Evolutionary conservation across 2,329 filamentous ascomycete genomes (phyloP).

Genomic region (Calonectria honghensis): DNA sequence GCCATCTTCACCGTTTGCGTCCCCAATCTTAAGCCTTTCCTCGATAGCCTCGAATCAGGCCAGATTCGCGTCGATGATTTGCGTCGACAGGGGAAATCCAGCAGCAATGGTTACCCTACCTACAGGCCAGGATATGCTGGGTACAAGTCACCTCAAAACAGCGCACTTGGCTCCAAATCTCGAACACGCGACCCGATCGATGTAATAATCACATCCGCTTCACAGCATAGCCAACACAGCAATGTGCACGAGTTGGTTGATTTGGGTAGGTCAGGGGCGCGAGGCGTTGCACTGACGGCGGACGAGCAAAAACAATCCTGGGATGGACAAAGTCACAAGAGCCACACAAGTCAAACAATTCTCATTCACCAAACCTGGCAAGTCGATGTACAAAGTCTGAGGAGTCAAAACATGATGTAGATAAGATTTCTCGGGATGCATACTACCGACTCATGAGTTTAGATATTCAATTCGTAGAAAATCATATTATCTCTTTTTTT

Average conservation of each 20-base stretch:
- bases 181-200: constrained; percentile 29
- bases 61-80: constrained; percentile 57
- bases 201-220: constrained; percentile 10
- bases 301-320: constrained; percentile 40
- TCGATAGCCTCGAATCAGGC: constrained; percentile 55
- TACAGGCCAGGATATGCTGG: constrained; percentile 43
- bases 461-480: neutral
- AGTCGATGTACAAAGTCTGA: constrained; percentile 52
- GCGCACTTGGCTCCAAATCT: constrained; percentile 41
- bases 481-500: neutral
- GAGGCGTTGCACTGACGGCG: neutral
- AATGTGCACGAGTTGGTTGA: constrained; percentile 47
- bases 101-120: constrained; percentile 42
- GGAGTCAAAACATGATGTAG: constrained; percentile 16
- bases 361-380: constrained; percentile 56
- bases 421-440: neutral
- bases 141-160: constrained; percentile 49
- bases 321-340: constrained; percentile 52
- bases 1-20: constrained; percentile 54
- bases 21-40: constrained; percentile 57
- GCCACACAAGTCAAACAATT: constrained; percentile 56
- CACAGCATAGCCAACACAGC: constrained; percentile 40
- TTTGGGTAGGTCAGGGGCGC: constrained; percentile 27
- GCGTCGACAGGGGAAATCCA: constrained; percentile 52
- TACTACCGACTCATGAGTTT: neutral